Percentiles rank a stretch among this genome's conserved stretches.
Evolutionary conservation across 345 rosid species (phyloP).

Genomic region (Sapria himalayana): DNA sequence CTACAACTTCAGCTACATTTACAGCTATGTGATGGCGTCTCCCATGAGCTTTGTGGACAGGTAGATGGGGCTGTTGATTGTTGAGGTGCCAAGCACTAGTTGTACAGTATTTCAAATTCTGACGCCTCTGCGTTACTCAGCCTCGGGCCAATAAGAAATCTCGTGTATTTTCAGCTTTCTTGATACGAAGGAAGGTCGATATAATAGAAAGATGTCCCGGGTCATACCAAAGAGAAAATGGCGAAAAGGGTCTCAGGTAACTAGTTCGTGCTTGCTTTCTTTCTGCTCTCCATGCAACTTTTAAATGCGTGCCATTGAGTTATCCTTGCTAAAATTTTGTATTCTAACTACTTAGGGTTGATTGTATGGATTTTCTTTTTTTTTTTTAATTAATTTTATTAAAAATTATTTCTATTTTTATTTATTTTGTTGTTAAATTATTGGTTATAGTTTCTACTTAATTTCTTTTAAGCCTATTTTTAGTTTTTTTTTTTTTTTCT

Average conservation of each 20-base stretch:
- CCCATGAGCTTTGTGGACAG: conserved; percentile 12
- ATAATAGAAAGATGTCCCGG: conserved; percentile 9
- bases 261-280: too few relatives aligned
- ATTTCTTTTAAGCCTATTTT: too few relatives aligned
- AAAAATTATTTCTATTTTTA: too few relatives aligned
- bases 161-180: conserved; percentile 13
- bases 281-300: not conserved
- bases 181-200: conserved; percentile 9
- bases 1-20: conserved; percentile 10
- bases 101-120: conserved; percentile 9
- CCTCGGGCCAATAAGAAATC: too few relatives aligned
- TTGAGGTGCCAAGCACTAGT: conserved; percentile 18
- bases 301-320: too few relatives aligned
- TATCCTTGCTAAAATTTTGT: too few relatives aligned
- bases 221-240: conserved; percentile 11
- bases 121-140: conserved; percentile 2
- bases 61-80: conserved; percentile 11
- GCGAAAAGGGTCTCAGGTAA: conserved; percentile 18
- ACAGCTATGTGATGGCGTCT: conserved; percentile 10
- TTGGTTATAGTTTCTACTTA: too few relatives aligned
- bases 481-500: too few relatives aligned
- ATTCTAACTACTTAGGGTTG: too few relatives aligned
- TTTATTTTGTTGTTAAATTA: too few relatives aligned
- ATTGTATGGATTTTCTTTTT: too few relatives aligned
- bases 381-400: too few relatives aligned